Conservation (phyloP, 2,329 filamentous ascomycete species). For the Tetracladium maxilliforme region DNA sequence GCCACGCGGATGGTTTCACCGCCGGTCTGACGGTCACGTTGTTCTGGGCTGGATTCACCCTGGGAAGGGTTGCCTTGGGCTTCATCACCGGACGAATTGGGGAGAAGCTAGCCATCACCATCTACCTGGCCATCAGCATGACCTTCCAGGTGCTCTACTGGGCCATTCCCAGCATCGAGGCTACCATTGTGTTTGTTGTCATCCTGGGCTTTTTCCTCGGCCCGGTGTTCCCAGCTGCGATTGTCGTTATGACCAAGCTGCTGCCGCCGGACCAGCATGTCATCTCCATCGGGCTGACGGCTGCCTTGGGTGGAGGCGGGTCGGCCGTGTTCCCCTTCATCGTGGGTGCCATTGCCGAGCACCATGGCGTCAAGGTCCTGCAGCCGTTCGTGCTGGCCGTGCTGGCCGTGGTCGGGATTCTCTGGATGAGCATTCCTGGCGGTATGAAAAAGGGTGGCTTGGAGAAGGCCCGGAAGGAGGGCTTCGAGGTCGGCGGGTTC, state of each 20-base stretch:
- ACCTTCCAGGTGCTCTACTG: constrained; percentile 61
- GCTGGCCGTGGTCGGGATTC: constrained; percentile 24
- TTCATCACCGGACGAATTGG: constrained; percentile 64
- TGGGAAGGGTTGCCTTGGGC: constrained; percentile 57
- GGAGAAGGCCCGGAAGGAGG: constrained; percentile 2
- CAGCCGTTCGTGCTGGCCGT: constrained; percentile 39
- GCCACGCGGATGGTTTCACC: constrained; percentile 52
- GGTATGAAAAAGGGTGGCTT: constrained; percentile 3
- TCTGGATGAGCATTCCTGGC: constrained; percentile 27
- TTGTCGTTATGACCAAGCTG: constrained; percentile 61
- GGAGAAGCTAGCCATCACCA: constrained; percentile 48
- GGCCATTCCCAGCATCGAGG: constrained; percentile 65
- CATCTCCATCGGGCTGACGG: constrained; percentile 66
- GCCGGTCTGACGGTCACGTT: constrained; percentile 65
- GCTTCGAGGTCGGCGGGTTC: no score
- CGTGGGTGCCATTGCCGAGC: constrained; percentile 51
- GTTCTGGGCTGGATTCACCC: constrained; percentile 72
- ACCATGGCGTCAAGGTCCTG: constrained; percentile 37
- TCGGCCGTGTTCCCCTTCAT: constrained; percentile 53
- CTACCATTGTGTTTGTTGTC: constrained; percentile 56
- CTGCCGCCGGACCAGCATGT: constrained; percentile 63
- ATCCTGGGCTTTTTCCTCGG: constrained; percentile 70
- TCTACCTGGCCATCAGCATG: constrained; percentile 50
- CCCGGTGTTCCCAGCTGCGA: constrained; percentile 61
- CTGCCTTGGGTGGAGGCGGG: constrained; percentile 62